Base-by-base conservation (phyloP, 768 basidiomycete genomes). In the Leccinum imitatum region DNA sequence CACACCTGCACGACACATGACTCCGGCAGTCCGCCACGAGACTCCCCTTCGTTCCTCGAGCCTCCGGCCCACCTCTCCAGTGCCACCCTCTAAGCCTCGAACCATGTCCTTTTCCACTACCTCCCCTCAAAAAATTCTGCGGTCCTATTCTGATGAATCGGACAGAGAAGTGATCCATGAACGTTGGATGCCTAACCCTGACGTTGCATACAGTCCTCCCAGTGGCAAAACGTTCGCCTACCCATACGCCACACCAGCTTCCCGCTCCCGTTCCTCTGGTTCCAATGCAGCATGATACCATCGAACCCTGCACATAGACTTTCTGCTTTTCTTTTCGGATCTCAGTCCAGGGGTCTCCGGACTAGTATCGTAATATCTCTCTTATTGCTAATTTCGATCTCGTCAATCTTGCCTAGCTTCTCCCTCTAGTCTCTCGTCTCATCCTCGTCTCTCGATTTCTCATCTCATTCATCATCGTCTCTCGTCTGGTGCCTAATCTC, bases 61-160 rank as follows among this genome's bases (percentile, higher is more conserved):
- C 23, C 64, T 71, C 53, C 71, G 72, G 1, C 55, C 71, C 4
- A 73, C 67, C 17, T 73, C 72, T 37, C 72, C 72, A 2, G 64
- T 74, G 56, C 60, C 68, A 60, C 70, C 71, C 7, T 75, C 79
- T 39, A 81, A 80, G 67, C 73, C 80, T 15, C 84, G 85, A 50
- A 74, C 77, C 59, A 75, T 84, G 67, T 82, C 84, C 21, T 74
- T 76, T 54, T 67, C 76, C 35, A 64, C 70, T 47, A 75, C 82
- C 15, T 81, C 83, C 25, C 82, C 85, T 55, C 80, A 82, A 51
- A 83, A n/a, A 78, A 82, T 86, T 74, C 70, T 66, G 53, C 82
- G 87, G 56, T 83, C 85, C 35, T 79, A 83, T 61, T 86, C 85
- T 56, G 87, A 89, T 68, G 87, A 87, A 76, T 87, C 86, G 63